These are phyloP conservation scores for Nitzschia sp. DNA, from an alignment of 108 stramenopile genomes.

Conservation along the genomic window DNA sequence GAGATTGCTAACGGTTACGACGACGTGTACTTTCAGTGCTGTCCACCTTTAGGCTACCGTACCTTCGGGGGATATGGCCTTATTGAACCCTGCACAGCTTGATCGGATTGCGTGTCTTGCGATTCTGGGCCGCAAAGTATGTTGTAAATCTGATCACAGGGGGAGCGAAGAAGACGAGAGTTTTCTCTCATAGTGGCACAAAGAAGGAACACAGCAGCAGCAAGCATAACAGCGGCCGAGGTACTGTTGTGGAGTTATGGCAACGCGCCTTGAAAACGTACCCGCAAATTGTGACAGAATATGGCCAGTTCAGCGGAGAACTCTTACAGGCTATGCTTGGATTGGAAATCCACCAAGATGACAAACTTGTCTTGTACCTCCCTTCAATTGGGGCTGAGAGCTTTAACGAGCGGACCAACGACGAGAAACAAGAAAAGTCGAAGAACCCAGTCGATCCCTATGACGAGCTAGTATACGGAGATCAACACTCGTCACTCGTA, in stretches of 20 bases:
- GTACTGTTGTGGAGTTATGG: constrained; percentile 68
- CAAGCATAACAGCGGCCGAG: constrained; percentile 20
- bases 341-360: constrained; percentile 34
- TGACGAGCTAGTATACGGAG: constrained; percentile 12
- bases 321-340: constrained; percentile 85
- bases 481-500: constrained; percentile 19
- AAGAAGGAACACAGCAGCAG: constrained; percentile 7
- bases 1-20: not conserved
- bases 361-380: no score
- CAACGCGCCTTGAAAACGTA: constrained; percentile 59
- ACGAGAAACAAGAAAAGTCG: not conserved
- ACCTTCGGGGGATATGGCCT: constrained; percentile 66
- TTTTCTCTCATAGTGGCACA: not conserved
- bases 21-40: not conserved
- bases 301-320: constrained; percentile 77
- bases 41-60: constrained; percentile 50
- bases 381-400: not conserved
- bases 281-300: constrained; percentile 65
- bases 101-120: constrained; percentile 62
- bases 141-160: not conserved
- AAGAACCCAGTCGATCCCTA: not conserved
- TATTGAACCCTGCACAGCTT: constrained; percentile 75
- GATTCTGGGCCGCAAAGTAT: constrained; percentile 26
- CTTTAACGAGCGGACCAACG: not conserved
- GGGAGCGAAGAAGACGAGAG: not conserved